Evolutionary conservation across 2,329 filamentous ascomycete species (phyloP), one percentile per base, ranked within the genome.

Genomic region (Ophiostoma quercus): DNA sequence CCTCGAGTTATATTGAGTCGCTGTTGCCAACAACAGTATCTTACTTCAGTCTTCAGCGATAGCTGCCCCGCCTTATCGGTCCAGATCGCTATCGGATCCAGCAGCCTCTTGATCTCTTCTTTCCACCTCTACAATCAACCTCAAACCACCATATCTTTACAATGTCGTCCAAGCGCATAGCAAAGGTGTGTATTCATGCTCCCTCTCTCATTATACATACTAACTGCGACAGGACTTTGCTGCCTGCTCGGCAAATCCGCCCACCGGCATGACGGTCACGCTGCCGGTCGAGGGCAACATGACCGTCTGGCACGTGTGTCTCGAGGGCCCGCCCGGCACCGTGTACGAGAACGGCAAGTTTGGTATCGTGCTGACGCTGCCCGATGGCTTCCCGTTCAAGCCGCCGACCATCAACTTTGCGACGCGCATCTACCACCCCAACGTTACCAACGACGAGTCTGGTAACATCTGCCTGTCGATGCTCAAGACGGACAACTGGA

Each of bases 361-460:
- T 85, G 86, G 87, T 74, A 81, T 97, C 72, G 80, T 88, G 72
- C 83, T 97, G 74, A 84, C 80, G 57, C 87, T 97, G 12, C 92
- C 93, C 16, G 81, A 83, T 75, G 90, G 92, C 76, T 97, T 96
- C 83, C 93, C 93, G 47, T 97, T 96, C 88, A 95, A 95, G 80
- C 88, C 92, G 29, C 93, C 93, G 19, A 82, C 85, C 71, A 84
- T 96, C 75, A 88, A 85, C 77, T 96, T 97, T 85, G 82, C 84
- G 74, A 97, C 93, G 68, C 94, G 94, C 81, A 91, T 97, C 83
- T 97, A 96, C 85, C 94, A 97, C 82, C 93, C 94, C 63, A 97
- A 97, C 81, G 87, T 97, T 71, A 92, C 90, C 77, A 95, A 96
- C 84, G 93, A 96, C 79, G 85, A 87, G 77, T 87, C 88, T 74